Conservation (phyloP, 1,284 basidiomycete species). For the Cerioporus squamosus region DNA sequence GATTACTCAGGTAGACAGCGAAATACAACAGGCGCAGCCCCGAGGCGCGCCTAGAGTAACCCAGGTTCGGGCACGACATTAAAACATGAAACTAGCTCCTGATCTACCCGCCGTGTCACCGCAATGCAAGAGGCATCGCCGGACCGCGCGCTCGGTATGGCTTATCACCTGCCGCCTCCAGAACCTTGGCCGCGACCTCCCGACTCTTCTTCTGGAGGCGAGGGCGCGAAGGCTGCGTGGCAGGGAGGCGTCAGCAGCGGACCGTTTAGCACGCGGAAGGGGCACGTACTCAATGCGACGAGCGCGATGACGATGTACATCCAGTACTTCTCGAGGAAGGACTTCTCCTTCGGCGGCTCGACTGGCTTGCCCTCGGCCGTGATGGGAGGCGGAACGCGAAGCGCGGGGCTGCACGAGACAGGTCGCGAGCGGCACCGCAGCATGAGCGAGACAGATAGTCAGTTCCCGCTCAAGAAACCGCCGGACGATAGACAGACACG, state of each 20-base stretch:
- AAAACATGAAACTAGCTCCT: constrained; percentile 1
- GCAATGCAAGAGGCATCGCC: neutral
- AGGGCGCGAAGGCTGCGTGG: constrained; percentile 17
- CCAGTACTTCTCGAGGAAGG: constrained; percentile 90
- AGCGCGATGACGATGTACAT: constrained; percentile 73
- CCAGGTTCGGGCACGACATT: neutral
- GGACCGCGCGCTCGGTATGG: neutral
- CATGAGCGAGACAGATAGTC: neutral
- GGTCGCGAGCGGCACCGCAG: constrained; percentile 7
- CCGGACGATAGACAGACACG: neutral
- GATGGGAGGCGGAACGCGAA: constrained; percentile 68
- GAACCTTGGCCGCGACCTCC: constrained; percentile 18
- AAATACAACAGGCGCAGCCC: neutral
- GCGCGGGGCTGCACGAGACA: constrained; percentile 54
- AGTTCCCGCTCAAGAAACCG: neutral
- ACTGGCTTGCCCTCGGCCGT: constrained; percentile 68
- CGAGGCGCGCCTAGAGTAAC: neutral
- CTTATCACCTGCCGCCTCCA: constrained; percentile 15
- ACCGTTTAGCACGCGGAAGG: neutral
- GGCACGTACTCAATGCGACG: constrained; percentile 58
- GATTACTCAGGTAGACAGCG: no score
- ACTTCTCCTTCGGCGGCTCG: constrained; percentile 63
- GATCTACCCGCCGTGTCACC: neutral
- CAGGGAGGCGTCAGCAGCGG: constrained; percentile 7
- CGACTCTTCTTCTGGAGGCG: constrained; percentile 20